Evolutionary conservation across 768 basidiomycete species (phyloP), one percentile per base, ranked within the genome.

Genomic region (Tulasnella sp.): DNA sequence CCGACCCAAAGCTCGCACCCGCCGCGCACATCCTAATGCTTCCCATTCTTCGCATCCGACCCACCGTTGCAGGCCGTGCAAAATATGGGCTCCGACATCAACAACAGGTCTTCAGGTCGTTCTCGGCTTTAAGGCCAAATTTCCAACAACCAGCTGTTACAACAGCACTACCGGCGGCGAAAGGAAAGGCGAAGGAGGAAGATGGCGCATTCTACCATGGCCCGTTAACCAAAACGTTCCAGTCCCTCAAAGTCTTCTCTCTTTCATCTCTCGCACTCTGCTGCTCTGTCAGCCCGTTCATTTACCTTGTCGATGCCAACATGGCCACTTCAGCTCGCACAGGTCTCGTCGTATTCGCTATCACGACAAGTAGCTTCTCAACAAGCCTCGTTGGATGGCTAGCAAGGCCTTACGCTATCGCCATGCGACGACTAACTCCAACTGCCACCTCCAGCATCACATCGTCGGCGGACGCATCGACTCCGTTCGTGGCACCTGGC

Each of bases 161-260:
- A 26, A 67, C 57, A 61, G 5, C 57, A 26, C n/a, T 26, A 7
- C 5, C 61, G 61, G 61, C 61, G 13, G 61, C 61, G 2, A 67
- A 67, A 35, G 61, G 61, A 26, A 67, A 67, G 32, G 61, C 26
- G 13, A 67, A 67, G 61, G 61, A 67, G 61, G 61, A 67, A 10
- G 61, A 67, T 35, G 61, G 18, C 61, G 57, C 57, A 4, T 79
- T 81, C 71, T 95, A 95, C 82, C 84, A 87, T 80, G 94, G 93
- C 0, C 94, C 94, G 2, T 85, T 95, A 51, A 84, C 90, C 0
- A 83, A 86, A 67, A 92, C 94, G 1, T 95, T 93, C 85, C 88
- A 90, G 77, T 88, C 89, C 32, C 88, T 95, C 77, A 95, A 96
- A 83, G 84, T 93, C 11, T 94, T 96, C 85, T 95, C 94, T 16